These are phyloP conservation scores for Sporothrix brasiliensis DNA, from an alignment of 2,329 filamentous ascomycete species.

Conservation along the genomic window DNA sequence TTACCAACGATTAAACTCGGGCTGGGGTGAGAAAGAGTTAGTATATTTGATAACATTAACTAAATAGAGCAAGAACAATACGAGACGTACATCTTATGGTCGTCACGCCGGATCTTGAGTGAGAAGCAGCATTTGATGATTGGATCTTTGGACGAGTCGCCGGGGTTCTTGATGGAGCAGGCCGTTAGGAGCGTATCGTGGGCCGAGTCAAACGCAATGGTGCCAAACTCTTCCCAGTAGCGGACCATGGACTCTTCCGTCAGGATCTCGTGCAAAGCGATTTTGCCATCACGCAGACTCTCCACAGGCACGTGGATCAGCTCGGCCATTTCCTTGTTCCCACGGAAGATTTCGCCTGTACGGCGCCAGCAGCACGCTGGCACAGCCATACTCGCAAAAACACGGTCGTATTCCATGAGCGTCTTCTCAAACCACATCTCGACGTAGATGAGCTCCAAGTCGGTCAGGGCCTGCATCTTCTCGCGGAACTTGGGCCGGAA, in stretches of 20 bases:
- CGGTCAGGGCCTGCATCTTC: slow-evolving; percentile 87
- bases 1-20: slow-evolving; percentile 95
- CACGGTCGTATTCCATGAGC: slow-evolving; percentile 95
- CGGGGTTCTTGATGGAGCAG: slow-evolving; percentile 84
- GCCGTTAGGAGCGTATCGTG: slow-evolving; percentile 96
- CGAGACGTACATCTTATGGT: slow-evolving; percentile 86
- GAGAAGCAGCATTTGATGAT: slow-evolving; percentile 95
- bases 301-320: slow-evolving; percentile 92
- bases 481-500: slow-evolving; percentile 96
- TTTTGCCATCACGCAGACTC: slow-evolving; percentile 85
- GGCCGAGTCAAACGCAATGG: slow-evolving; percentile 90
- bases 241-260: slow-evolving; percentile 92
- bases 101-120: slow-evolving; percentile 92
- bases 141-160: slow-evolving; percentile 67
- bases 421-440: slow-evolving; percentile 99
- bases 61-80: background rate
- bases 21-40: slow-evolving; percentile 53
- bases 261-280: slow-evolving; percentile 93
- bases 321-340: slow-evolving; percentile 98
- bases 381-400: slow-evolving; percentile 98
- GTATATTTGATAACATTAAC: slow-evolving; percentile 30
- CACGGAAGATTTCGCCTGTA: slow-evolving; percentile 95
- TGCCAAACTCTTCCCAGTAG: slow-evolving; percentile 99
- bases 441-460: slow-evolving; percentile 90
- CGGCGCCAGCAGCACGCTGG: slow-evolving; percentile 96